Base-by-base conservation (phyloP, 2,329 filamentous ascomycete genomes). In the Dactylellina parvicollis region DNA sequence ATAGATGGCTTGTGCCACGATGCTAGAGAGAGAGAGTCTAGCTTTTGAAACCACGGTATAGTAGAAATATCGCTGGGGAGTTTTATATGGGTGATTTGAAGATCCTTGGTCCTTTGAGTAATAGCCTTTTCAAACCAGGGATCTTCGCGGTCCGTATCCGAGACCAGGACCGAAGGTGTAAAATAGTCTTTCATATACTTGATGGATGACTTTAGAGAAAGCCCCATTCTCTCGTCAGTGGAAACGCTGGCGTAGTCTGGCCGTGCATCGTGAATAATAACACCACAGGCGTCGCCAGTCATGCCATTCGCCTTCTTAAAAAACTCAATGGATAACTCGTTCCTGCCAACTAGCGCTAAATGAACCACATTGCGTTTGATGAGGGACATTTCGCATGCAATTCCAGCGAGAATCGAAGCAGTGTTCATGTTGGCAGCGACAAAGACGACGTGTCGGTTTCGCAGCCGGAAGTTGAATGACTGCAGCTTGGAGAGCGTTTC, bases 381-480 rank as follows among this genome's bases (percentile, higher is more conserved):
- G 20, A 80, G 80, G 4, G 88, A 89, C 93, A 97, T 97, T 77
- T 91, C 87, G 80, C 95, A 98, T 4, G 93, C 92, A 79, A 96
- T 83, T 18, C 74, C 77, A 12, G 73, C 74, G 18, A 78, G 62
- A 40, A 75, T 77, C 44, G 76, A 76, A 22, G 77, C 77, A 24
- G 76, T 76, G 22, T 77, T 75, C 54, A 78, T 61, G 47, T 76
- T 76, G 54, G 74, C 75, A 50, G 77, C 77, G 24, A 75, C 72
- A 46, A 76, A 78, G 18, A 77, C 55, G 28, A 76, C 74, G 75
- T 77, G 69, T 12, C 42, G 55, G 9, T 66, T 73, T 32, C 60
- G 36, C 18, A 73, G 54, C 38, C 24, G 54, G 16, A 40, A 61
- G 40, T 56, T 65, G 30, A 66, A 66, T 26, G 40, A 28, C 52